A percentile compares a stretch with the other conserved stretches of the same genome.
Conservation (phyloP, 331 rosid genomes). For the Arachis monticola region DNA sequence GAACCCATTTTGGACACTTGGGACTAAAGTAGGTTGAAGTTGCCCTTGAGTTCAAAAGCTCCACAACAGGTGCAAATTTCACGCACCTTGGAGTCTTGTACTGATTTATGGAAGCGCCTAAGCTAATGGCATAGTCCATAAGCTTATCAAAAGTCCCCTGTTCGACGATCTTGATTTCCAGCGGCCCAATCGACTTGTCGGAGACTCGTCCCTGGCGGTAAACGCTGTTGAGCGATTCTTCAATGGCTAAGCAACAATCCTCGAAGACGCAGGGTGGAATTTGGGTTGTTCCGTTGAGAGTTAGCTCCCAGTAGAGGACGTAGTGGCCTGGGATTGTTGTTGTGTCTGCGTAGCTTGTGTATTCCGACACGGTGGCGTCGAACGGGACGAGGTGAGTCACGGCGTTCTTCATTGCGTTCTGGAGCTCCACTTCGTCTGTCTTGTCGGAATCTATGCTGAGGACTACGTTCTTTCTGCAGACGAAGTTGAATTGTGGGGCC, state of each 20-base stretch:
- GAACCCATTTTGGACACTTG: slow-evolving; percentile 92
- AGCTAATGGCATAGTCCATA: slow-evolving; percentile 93
- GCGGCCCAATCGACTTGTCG: slow-evolving; percentile 87
- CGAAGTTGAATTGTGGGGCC: slow-evolving; percentile 90
- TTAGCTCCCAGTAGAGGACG: slow-evolving; percentile 85
- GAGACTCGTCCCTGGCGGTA: slow-evolving; percentile 92
- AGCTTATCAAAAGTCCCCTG: slow-evolving; percentile 93
- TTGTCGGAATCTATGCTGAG: slow-evolving; percentile 95
- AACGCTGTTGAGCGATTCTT: slow-evolving; percentile 89
- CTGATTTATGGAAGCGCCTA: slow-evolving; percentile 96
- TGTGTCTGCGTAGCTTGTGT: slow-evolving; percentile 86
- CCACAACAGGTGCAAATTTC: slow-evolving; percentile 83
- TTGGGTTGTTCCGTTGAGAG: slow-evolving; percentile 59
- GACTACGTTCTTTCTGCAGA: slow-evolving; percentile 87
- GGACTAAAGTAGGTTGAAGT: slow-evolving; percentile 71
- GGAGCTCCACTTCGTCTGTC: slow-evolving; percentile 96
- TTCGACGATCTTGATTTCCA: slow-evolving; percentile 86
- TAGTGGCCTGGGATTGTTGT: slow-evolving; percentile 84
- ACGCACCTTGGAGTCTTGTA: slow-evolving; percentile 97
- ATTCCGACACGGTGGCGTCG: slow-evolving; percentile 72
- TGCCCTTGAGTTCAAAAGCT: slow-evolving; percentile 80
- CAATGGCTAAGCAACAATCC: slow-evolving; percentile 81
- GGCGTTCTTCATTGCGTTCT: slow-evolving; percentile 78
- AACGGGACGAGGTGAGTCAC: slow-evolving; percentile 71
- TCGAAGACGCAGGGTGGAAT: slow-evolving; percentile 87